Conservation (phyloP, 2,329 filamentous ascomycete genomes). For the Paecilomyces variotii region DNA sequence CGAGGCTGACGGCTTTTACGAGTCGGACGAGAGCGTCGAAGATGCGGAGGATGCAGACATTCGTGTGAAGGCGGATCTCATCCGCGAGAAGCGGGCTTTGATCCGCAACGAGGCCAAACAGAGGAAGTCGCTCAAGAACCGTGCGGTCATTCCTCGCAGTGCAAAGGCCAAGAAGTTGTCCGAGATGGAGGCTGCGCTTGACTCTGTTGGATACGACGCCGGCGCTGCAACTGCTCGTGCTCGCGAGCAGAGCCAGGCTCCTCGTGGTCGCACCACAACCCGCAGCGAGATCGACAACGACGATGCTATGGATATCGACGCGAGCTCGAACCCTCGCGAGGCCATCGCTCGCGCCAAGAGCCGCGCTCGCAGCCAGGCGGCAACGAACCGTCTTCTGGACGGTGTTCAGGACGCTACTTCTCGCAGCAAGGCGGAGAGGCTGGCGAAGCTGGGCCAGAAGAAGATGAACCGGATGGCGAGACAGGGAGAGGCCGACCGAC, state of each 20-base stretch:
- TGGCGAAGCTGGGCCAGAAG: constrained; percentile 87
- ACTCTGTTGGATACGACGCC: constrained; percentile 78
- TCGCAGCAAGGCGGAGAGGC: constrained; percentile 72
- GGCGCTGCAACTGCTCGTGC: constrained; percentile 65
- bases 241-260: constrained; percentile 45
- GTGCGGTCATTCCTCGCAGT: constrained; percentile 81
- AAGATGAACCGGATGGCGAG: constrained; percentile 98
- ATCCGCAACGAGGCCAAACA: constrained; percentile 92
- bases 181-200: constrained; percentile 78
- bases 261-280: constrained; percentile 64
- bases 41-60: constrained; percentile 85
- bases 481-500: constrained; percentile 93
- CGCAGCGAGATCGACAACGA: constrained; percentile 58
- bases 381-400: constrained; percentile 39
- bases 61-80: constrained; percentile 84
- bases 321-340: constrained; percentile 27
- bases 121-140: constrained; percentile 96
- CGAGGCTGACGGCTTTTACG: constrained; percentile 87
- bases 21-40: constrained; percentile 72
- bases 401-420: constrained; percentile 57
- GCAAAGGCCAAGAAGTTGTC: constrained; percentile 73
- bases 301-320: constrained; percentile 58
- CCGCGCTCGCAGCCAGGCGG: constrained; percentile 50
- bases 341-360: constrained; percentile 63
- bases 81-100: constrained; percentile 86